These are phyloP conservation scores for Citrus sp. DNA, from an alignment of 345 rosid genomes.

Conservation along the genomic window DNA sequence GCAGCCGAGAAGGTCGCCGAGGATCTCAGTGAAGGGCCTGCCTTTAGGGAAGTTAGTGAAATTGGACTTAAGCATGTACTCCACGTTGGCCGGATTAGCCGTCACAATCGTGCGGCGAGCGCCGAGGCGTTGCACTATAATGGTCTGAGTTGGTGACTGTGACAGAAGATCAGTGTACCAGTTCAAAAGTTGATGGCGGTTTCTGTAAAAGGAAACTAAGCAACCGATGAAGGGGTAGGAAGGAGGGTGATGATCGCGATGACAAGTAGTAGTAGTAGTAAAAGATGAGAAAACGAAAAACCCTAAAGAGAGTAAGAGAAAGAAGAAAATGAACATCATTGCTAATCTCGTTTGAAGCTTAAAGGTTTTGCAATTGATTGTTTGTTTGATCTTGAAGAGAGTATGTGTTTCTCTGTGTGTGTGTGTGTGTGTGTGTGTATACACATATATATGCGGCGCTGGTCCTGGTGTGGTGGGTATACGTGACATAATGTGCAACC, in stretches of 20 bases:
- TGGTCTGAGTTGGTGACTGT: constrained; percentile 51
- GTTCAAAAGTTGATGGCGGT: constrained; percentile 57
- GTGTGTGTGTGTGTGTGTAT: too few relatives aligned
- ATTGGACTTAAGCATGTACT: constrained; percentile 60
- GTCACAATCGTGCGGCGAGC: constrained; percentile 62
- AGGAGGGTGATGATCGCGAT: constrained; percentile 20
- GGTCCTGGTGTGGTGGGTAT: too few relatives aligned
- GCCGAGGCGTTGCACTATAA: constrained; percentile 46
- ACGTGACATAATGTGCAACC: too few relatives aligned
- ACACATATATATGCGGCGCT: too few relatives aligned
- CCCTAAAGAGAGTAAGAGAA: constrained; percentile 9
- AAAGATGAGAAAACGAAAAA: not conserved
- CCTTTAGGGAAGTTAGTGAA: constrained; percentile 83
- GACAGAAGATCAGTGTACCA: constrained; percentile 77
- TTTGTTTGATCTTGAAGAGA: not conserved
- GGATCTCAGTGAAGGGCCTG: constrained; percentile 66
- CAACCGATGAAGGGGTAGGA: constrained; percentile 71
- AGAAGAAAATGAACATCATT: constrained; percentile 1
- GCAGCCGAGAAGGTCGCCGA: constrained; percentile 75
- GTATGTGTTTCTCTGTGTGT: not conserved
- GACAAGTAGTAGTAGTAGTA: not conserved
- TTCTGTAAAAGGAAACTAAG: constrained; percentile 55
- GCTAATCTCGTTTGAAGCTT: not conserved
- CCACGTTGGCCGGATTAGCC: constrained; percentile 65
- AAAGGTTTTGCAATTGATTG: not conserved